These are phyloP conservation scores for Hypomyces perniciosus DNA, from an alignment of 2,329 filamentous ascomycete genomes.

Conservation along the genomic window DNA sequence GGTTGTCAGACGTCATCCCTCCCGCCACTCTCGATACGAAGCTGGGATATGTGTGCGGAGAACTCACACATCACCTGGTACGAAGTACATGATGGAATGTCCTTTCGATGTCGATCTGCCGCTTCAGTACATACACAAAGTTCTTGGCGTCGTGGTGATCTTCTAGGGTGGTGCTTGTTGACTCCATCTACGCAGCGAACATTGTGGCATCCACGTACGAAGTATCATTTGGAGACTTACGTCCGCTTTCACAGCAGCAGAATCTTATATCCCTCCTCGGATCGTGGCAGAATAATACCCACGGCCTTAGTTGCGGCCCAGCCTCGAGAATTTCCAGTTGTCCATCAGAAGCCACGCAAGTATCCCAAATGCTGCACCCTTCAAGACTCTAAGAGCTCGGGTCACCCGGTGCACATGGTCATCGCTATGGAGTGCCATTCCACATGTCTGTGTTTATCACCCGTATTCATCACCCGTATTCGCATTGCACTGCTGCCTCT, in stretches of 20 bases:
- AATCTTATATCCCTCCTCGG: slow-evolving; percentile 36
- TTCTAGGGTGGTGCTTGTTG: slow-evolving; percentile 22
- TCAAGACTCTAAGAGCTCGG: slow-evolving; percentile 23
- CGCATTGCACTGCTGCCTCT: slow-evolving; percentile 23
- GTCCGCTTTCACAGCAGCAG: slow-evolving; percentile 18
- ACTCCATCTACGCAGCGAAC: slow-evolving; percentile 40
- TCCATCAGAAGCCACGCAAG: slow-evolving; percentile 52
- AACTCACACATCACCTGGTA: slow-evolving; percentile 44
- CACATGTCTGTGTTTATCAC: slow-evolving; percentile 1
- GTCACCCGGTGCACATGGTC: slow-evolving; percentile 4
- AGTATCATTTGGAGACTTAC: slow-evolving; percentile 17
- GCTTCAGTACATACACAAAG: slow-evolving; percentile 22
- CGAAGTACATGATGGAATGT: slow-evolving; percentile 40
- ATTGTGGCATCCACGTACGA: slow-evolving; percentile 47
- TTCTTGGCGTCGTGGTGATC: slow-evolving; percentile 20
- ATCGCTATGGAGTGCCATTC: slow-evolving; percentile 17
- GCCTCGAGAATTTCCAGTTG: slow-evolving; percentile 35
- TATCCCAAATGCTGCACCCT: slow-evolving; percentile 39
- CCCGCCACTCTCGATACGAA: slow-evolving; percentile 26
- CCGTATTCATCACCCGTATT: slow-evolving; percentile 18
- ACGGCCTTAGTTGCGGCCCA: slow-evolving; percentile 29
- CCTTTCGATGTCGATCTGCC: slow-evolving; percentile 19
- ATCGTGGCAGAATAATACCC: slow-evolving; percentile 35
- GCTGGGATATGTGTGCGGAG: slow-evolving; percentile 32
- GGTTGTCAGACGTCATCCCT: slow-evolving; percentile 31